Evolutionary conservation across 139 green algal species (phyloP), one percentile per base, ranked within the genome.

Genomic region (Chlorella sp.): DNA sequence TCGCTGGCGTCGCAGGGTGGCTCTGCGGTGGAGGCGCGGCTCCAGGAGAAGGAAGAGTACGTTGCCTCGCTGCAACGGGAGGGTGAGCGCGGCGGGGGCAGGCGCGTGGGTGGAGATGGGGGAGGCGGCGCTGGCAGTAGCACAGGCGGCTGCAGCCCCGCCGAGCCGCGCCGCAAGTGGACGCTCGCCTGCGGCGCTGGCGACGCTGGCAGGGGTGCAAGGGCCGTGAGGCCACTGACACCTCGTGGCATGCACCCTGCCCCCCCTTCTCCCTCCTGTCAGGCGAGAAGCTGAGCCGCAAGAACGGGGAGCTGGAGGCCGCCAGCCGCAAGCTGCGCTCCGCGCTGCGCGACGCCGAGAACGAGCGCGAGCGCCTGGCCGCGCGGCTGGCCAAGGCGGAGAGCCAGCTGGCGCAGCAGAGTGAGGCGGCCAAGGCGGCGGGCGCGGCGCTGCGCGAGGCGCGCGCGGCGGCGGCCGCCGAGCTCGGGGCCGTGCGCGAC

Each of bases 41-140:
- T 94, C 66, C 69, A 85, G 19, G 76, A 84, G 11, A 86, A 80
- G 15, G 63, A 88, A 23, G 46, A 65, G 3, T 67, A 80, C 43
- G 76, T 93, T 27, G 56, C 79, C 1, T 82, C 64, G 69, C 80
- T 93, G 43, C 80, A 85, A n/a, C n/a, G n/a, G n/a, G n/a, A n/a
- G n/a, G n/a, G n/a, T n/a, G n/a, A n/a, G n/a, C n/a, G n/a, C n/a
- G n/a, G n/a, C n/a, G n/a, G n/a, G n/a, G n/a, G n/a, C n/a, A n/a
- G n/a, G n/a, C n/a, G n/a, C n/a, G n/a, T n/a, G n/a, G n/a, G n/a
- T n/a, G n/a, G n/a, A n/a, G n/a, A n/a, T n/a, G n/a, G n/a, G n/a
- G n/a, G n/a, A n/a, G n/a, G n/a, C n/a, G n/a, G n/a, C n/a, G n/a
- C n/a, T n/a, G n/a, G n/a, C n/a, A n/a, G n/a, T n/a, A n/a, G n/a